phyloP scores from a whole-genome alignment of 2,329 filamentous ascomycete species.

The Alternaria sp. region DNA sequence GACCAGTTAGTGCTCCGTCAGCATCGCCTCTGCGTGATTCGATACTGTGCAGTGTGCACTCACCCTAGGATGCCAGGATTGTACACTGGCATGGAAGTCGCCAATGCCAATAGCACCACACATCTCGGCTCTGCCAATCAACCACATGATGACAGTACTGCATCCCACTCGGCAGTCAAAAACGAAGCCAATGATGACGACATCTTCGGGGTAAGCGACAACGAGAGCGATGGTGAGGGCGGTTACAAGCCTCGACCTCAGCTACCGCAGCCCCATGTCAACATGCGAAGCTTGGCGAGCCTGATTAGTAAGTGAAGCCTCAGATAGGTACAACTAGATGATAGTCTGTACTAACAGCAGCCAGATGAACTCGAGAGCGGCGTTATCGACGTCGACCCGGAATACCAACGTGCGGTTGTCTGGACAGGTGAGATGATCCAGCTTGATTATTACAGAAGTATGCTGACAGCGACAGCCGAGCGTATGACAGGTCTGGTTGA shows the following conservation, averaged over 20 bases:
- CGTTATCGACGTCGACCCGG: slow-evolving; percentile 54
- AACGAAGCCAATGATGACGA: slow-evolving; percentile 20
- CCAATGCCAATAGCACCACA: slow-evolving; percentile 5
- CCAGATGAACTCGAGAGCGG: slow-evolving; percentile 35
- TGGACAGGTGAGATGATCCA: slow-evolving; percentile 46
- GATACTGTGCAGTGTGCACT: background rate
- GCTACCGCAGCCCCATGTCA: slow-evolving; percentile 28
- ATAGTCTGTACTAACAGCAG: slow-evolving; percentile 7
- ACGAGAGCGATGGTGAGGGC: slow-evolving; percentile 11
- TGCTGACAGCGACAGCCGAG: slow-evolving; percentile 31
- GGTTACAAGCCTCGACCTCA: slow-evolving; percentile 39
- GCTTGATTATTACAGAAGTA: background rate
- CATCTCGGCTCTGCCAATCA: background rate
- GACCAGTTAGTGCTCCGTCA: background rate
- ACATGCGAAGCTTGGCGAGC: slow-evolving; percentile 32
- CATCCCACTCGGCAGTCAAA: slow-evolving; percentile 23
- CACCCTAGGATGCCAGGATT: slow-evolving; percentile 3
- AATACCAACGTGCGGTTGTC: slow-evolving; percentile 59
- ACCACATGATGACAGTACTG: background rate
- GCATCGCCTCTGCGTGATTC: slow-evolving; percentile 3
- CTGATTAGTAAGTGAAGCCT: slow-evolving; percentile 38
- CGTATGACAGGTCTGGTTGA: slow-evolving; percentile 48
- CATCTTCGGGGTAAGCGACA: slow-evolving; percentile 1
- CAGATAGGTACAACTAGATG: background rate
- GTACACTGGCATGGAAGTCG: slow-evolving; percentile 19